phyloP scores from a whole-genome alignment of 2,329 filamentous ascomycete species.

The Bipolaris cookei region DNA sequence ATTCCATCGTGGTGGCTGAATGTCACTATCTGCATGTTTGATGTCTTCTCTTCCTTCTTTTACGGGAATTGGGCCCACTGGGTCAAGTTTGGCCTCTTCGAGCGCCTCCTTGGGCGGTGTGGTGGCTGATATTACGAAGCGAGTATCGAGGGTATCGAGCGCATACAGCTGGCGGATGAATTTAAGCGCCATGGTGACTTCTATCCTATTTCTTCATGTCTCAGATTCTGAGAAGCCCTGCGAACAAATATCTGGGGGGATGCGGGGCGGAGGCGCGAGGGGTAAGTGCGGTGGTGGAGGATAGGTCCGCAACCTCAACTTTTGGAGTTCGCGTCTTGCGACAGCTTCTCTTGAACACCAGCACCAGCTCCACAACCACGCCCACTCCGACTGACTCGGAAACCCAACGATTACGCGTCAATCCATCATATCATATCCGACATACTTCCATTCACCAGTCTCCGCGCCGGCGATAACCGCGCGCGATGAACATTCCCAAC shows the following conservation, averaged over 20 bases:
- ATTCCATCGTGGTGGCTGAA: conserved; percentile 76
- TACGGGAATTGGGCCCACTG: conserved; percentile 38
- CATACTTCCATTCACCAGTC: conserved; percentile 1
- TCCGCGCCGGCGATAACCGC: conserved; percentile 18
- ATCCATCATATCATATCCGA: conserved; percentile 8
- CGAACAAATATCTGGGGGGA: conserved; percentile 3
- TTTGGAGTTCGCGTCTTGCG: conserved; percentile 37
- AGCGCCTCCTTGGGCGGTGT: conserved; percentile 61
- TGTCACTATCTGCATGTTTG: conserved; percentile 46
- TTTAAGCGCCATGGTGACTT: conserved; percentile 48
- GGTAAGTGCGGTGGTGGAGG: conserved; percentile 25
- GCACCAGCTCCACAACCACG: conserved; percentile 28
- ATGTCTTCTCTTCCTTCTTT: conserved; percentile 33
- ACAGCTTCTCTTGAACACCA: conserved; percentile 38
- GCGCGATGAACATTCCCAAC: conserved; percentile 48
- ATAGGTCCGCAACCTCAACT: conserved; percentile 30
- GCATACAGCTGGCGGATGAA: conserved; percentile 64
- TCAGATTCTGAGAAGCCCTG: background rate
- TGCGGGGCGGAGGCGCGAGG: conserved; percentile 22
- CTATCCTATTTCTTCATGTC: conserved; percentile 33
- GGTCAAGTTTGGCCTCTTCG: conserved; percentile 43
- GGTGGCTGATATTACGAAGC: conserved; percentile 73
- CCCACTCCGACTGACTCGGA: conserved; percentile 6
- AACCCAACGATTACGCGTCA: conserved; percentile 35
- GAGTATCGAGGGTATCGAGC: conserved; percentile 72